Percentiles rank a stretch among this genome's conserved stretches.
phyloP scores from a whole-genome alignment of 2,329 filamentous ascomycete species.

The Didymosphaeria variabile region DNA sequence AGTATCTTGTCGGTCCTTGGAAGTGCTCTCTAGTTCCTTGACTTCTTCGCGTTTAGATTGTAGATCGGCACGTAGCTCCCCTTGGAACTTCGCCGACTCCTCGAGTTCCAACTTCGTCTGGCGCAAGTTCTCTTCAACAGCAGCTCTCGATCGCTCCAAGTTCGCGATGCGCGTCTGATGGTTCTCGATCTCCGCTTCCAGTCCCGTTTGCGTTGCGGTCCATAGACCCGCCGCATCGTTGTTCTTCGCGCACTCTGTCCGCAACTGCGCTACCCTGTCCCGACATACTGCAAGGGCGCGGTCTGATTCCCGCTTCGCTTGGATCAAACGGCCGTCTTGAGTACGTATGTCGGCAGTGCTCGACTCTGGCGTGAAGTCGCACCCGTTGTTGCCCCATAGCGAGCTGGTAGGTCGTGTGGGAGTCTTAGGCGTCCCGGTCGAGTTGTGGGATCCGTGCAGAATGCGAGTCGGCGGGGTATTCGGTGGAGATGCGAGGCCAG shows the following conservation, averaged over 20 bases:
- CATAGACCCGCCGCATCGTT: constrained; percentile 34
- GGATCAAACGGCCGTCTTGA: constrained; percentile 45
- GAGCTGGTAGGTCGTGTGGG: constrained; percentile 33
- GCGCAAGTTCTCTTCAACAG: constrained; percentile 33
- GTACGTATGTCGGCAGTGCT: constrained; percentile 40
- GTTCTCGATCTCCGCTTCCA: constrained; percentile 38
- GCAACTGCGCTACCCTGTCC: constrained; percentile 44
- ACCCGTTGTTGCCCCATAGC: constrained; percentile 35
- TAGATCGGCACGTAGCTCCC: constrained; percentile 32
- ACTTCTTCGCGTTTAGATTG: constrained; percentile 39
- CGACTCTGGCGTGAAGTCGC: constrained; percentile 29
- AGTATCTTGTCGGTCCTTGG: constrained; percentile 25
- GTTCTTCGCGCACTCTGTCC: constrained; percentile 40
- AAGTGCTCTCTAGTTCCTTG: constrained; percentile 31
- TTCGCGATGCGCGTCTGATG: constrained; percentile 41
- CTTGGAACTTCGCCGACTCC: constrained; percentile 28
- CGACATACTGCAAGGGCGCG: constrained; percentile 48
- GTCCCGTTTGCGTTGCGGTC: constrained; percentile 25
- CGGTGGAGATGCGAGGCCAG: constrained; percentile 44
- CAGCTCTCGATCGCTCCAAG: constrained; percentile 38
- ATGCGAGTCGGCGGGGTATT: constrained; percentile 41
- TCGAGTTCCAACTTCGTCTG: constrained; percentile 34
- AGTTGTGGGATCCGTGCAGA: constrained; percentile 25
- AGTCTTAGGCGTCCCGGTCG: constrained; percentile 30
- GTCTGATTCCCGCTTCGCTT: constrained; percentile 49